Conservation (phyloP, 495 filamentous ascomycete species). For the Geoglossum glabrum region DNA sequence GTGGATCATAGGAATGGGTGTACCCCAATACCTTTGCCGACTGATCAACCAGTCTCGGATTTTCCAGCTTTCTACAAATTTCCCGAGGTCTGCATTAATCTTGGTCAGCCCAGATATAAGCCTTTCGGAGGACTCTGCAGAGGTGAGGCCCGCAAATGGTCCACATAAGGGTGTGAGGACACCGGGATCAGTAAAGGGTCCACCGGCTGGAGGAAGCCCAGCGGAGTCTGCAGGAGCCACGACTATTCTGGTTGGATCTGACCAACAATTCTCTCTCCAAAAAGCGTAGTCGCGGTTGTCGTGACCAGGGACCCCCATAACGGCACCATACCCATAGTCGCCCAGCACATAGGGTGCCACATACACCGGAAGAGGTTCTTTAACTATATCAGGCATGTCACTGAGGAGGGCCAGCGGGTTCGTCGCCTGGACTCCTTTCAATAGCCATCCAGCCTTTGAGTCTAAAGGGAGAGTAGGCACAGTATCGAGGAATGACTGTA, state of each 20-base stretch:
- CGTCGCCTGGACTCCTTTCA: slow-evolving; percentile 36
- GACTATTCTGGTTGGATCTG: slow-evolving; percentile 30
- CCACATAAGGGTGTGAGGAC: slow-evolving; percentile 24
- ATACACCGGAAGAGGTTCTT: slow-evolving; percentile 47
- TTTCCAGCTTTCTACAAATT: slow-evolving; percentile 47
- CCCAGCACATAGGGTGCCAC: slow-evolving; percentile 72
- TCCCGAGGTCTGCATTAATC: slow-evolving; percentile 18
- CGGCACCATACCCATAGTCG: slow-evolving; percentile 71
- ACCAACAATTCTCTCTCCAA: slow-evolving; percentile 45
- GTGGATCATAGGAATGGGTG: slow-evolving; percentile 78
- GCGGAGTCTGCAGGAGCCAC: slow-evolving; percentile 28
- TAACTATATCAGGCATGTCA: slow-evolving; percentile 27
- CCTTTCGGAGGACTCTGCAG: slow-evolving; percentile 37
- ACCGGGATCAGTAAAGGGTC: slow-evolving; percentile 27
- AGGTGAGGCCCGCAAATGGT: slow-evolving; percentile 31
- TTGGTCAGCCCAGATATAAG: slow-evolving; percentile 36
- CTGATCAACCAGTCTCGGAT: slow-evolving; percentile 77
- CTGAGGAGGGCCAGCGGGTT: slow-evolving; percentile 40
- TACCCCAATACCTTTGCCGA: slow-evolving; percentile 76
- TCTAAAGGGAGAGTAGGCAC: slow-evolving; percentile 41
- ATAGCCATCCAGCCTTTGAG: slow-evolving; percentile 53
- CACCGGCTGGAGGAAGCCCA: slow-evolving; percentile 14
- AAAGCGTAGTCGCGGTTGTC: slow-evolving; percentile 60
- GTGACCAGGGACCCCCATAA: slow-evolving; percentile 84
- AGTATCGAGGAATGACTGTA: slow-evolving; percentile 46